Evolutionary conservation across 139 green algal species (phyloP).

Genomic region (Micromonas pusilla): DNA sequence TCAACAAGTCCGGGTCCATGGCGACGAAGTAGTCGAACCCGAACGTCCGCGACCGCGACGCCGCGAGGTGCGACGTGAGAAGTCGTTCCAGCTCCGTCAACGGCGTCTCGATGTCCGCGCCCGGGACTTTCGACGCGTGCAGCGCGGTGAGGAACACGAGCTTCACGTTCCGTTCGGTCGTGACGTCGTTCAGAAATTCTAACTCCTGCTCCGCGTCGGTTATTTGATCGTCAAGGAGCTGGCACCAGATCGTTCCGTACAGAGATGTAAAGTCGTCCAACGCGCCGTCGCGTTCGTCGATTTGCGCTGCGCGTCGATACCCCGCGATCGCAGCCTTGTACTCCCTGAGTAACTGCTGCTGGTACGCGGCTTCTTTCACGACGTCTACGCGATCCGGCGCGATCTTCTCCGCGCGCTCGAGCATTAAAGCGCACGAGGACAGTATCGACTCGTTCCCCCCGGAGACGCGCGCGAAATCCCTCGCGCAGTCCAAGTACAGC

Average conservation of each 20-base stretch:
- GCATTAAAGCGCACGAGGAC: background rate
- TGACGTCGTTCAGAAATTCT: constrained; percentile 44
- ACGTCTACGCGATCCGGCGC: constrained; percentile 39
- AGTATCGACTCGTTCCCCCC: background rate
- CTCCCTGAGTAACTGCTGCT: constrained; percentile 48
- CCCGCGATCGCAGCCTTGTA: constrained; percentile 35
- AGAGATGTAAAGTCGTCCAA: constrained; percentile 42
- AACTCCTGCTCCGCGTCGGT: constrained; percentile 47
- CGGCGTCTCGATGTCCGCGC: background rate
- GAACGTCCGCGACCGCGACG: constrained; percentile 16
- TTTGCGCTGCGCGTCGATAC: constrained; percentile 42
- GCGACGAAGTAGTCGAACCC: constrained; percentile 38
- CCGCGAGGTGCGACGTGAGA: constrained; percentile 40
- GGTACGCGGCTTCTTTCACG: constrained; percentile 43
- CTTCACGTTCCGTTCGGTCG: background rate
- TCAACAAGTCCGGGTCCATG: constrained; percentile 49
- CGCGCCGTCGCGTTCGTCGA: constrained; percentile 46
- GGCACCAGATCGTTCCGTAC: constrained; percentile 46
- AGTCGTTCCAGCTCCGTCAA: constrained; percentile 46
- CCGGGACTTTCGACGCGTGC: constrained; percentile 3
- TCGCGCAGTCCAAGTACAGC: constrained; percentile 39
- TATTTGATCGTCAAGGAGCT: constrained; percentile 46
- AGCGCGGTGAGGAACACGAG: constrained; percentile 27
- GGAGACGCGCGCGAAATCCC: background rate
- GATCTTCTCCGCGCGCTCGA: constrained; percentile 44